Evolutionary conservation across 805 yeast species (phyloP), one percentile per base, ranked within the genome.

Genomic region (Priceomyces castillae): DNA sequence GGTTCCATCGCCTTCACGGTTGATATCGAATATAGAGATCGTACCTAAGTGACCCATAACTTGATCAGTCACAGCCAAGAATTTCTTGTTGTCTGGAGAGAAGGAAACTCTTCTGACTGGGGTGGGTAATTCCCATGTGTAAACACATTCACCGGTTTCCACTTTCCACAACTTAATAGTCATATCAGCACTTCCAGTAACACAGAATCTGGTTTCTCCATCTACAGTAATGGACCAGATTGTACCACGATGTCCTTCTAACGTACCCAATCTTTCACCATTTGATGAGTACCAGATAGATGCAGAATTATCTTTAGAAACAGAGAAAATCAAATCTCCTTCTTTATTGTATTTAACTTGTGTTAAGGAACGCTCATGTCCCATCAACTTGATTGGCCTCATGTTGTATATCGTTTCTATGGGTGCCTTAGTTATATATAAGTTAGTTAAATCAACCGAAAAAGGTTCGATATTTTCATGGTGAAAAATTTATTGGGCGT

Each of bases 281-380:
- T 90, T 92, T 50, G 86, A 82, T 23, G 97, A 81, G 68, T 79
- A 94, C 97, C 98, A 95, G 48, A 92, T 84, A 37, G 90, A 84
- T 1, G 95, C 96, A 10, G 82, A 80, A 56, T 78, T 77, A 77
- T 94, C 99, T 67, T 94, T 90, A 51, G 97, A 89, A 33, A 88
- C 90, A 9, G 98, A 83, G 63, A 94, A 84, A 44, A 94, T 77
- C 53, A 94, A 69, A 65, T 94, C 99, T 37, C 99, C 99, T 60
- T 95, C 98, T 49, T 81, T 77, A 78, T 94, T 94, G 74, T 83
- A 94, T 64, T 87, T 92, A 56, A 94, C 90, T 76, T 94, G 98
- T 39, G 98, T 90, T 57, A 94, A 74, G 53, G 98, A 89, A 80
- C 99, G 95, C 73, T 88, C 96, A 71, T 94, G 99, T 47, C 98